These are phyloP conservation scores for Naematelia aurantialba DNA, from an alignment of 768 basidiomycete genomes.

Conservation along the genomic window DNA sequence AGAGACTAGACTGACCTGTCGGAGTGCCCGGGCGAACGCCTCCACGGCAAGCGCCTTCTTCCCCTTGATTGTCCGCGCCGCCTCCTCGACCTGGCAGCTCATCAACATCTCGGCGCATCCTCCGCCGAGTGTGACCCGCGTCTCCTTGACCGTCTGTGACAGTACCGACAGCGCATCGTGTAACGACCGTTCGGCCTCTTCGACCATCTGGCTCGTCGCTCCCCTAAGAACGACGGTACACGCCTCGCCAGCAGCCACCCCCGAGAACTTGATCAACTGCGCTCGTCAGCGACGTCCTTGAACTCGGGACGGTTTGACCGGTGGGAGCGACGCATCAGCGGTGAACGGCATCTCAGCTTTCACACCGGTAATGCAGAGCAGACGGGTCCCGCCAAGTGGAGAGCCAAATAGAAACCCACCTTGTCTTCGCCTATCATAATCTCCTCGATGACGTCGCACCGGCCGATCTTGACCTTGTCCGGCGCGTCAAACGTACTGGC, in stretches of 20 bases:
- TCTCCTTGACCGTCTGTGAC: slow-evolving; percentile 97
- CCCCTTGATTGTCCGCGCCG: slow-evolving; percentile 73
- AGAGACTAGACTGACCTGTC: slow-evolving; percentile 54
- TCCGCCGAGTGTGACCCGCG: slow-evolving; percentile 86
- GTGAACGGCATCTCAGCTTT: too few species aligned
- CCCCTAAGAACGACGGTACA: slow-evolving; percentile 97
- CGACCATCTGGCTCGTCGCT: slow-evolving; percentile 97
- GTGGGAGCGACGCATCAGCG: too few species aligned
- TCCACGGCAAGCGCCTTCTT: slow-evolving; percentile 96
- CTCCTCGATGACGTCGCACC: slow-evolving; percentile 93
- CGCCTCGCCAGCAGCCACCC: slow-evolving; percentile 93
- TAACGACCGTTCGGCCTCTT: slow-evolving; percentile 94
- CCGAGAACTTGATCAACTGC: slow-evolving; percentile 98
- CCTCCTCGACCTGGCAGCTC: slow-evolving; percentile 90
- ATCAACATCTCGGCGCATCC: slow-evolving; percentile 99
- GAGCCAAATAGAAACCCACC: too few species aligned
- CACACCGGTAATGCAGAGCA: background rate
- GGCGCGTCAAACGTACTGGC: slow-evolving; percentile 91
- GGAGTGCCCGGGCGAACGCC: slow-evolving; percentile 78
- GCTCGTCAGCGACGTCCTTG: slow-evolving; percentile 5
- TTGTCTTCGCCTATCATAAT: slow-evolving; percentile 99
- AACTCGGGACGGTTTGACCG: too few species aligned
- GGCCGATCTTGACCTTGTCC: slow-evolving; percentile 85
- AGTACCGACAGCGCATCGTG: slow-evolving; percentile 97
- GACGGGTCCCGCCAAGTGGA: too few species aligned